A percentile compares a stretch with the other conserved stretches of the same genome.
phyloP scores from a whole-genome alignment of 31 red algal species.

The Asparagopsis taxiformis region DNA sequence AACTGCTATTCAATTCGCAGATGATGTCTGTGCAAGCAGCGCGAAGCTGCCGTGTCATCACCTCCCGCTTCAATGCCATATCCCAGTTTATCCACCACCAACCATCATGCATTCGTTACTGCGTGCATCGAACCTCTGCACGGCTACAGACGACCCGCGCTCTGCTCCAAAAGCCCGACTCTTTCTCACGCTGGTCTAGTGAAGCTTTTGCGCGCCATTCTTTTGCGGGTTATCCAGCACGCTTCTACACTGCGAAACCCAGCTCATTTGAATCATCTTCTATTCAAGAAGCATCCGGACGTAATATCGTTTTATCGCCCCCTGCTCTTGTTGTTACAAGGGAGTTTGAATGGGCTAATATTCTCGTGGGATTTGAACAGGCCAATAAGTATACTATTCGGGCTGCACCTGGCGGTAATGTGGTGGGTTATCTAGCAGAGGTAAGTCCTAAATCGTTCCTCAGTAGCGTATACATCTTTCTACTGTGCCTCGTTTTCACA shows the following conservation, averaged over 20 bases:
- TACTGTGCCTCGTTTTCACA: background rate
- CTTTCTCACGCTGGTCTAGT: no score
- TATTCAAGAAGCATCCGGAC: constrained; percentile 28
- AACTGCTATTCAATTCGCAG: no score
- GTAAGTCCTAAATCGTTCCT: constrained; percentile 6
- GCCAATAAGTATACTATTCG: constrained; percentile 94
- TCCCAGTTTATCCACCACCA: no score
- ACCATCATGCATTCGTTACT: no score
- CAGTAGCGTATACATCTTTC: background rate
- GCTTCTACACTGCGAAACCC: background rate
- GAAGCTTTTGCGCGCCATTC: no score
- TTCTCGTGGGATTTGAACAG: constrained; percentile 97
- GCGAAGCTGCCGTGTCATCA: no score
- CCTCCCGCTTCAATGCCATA: no score
- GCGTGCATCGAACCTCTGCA: no score
- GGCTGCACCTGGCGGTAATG: constrained; percentile 78
- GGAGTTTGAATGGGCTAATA: constrained; percentile 95
- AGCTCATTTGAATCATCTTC: constrained; percentile 7
- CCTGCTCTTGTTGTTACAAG: constrained; percentile 91
- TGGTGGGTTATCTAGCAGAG: constrained; percentile 94
- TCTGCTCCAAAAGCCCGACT: no score
- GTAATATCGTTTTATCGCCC: constrained; percentile 62
- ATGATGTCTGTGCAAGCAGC: no score
- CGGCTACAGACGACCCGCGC: no score
- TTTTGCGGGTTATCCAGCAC: no score